Conservation (phyloP, 331 rosid genomes). For the Phaseolus coccineus region DNA sequence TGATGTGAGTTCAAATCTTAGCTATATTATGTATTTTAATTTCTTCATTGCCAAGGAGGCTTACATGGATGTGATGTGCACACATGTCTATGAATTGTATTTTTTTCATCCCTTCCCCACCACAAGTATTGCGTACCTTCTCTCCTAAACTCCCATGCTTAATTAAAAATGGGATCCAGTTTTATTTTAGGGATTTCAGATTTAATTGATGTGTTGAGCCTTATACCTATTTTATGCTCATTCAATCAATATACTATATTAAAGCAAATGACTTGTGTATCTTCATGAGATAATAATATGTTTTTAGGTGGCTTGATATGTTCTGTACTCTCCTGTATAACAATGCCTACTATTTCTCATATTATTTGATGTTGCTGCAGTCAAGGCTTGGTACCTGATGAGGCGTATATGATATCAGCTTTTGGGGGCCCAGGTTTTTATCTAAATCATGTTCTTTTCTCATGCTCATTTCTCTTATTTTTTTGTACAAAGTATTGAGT, state of each 20-base stretch:
- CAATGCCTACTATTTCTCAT: conserved; percentile 19
- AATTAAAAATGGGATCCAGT: conserved; percentile 32
- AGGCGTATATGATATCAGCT: conserved; percentile 89
- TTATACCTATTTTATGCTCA: background rate
- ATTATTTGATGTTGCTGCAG: conserved; percentile 58
- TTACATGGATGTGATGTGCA: conserved; percentile 36
- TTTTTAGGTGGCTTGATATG: conserved; percentile 40
- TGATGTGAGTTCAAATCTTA: conserved; percentile 74
- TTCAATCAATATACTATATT: conserved; percentile 34
- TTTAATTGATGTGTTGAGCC: conserved; percentile 26
- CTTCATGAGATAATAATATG: conserved; percentile 27
- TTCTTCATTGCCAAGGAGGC: conserved; percentile 26
- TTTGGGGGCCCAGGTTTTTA: conserved; percentile 85
- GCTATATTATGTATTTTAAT: conserved; percentile 6
- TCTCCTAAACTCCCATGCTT: background rate
- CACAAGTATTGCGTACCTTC: background rate
- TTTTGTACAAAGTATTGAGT: conserved; percentile 37
- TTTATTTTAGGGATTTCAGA: conserved; percentile 26
- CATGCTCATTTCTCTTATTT: background rate
- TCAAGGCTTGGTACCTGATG: conserved; percentile 95
- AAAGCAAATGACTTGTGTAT: conserved; percentile 20
- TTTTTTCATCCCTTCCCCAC: conserved; percentile 24
- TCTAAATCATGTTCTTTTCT: conserved; percentile 6
- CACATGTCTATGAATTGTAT: conserved; percentile 16
- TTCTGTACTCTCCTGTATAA: conserved; percentile 6